Evolutionary conservation across 306 rosid species (phyloP).

Genomic region (Citrullus amarus): DNA sequence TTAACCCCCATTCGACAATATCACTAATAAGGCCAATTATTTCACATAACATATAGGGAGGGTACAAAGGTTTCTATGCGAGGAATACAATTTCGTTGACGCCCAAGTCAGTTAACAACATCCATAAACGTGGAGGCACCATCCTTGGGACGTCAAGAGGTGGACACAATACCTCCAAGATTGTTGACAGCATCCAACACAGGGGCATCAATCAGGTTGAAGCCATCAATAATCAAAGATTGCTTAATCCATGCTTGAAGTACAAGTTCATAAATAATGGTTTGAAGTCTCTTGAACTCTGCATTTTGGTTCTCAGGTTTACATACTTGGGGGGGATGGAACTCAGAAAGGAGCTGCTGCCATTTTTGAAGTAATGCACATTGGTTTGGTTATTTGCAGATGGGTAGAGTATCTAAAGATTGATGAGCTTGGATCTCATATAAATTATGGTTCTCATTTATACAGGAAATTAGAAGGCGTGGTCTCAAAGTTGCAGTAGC

Average conservation of each 20-base stretch:
- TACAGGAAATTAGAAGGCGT: conserved; percentile 42
- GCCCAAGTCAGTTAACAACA: conserved; percentile 37
- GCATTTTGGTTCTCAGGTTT: conserved; percentile 20
- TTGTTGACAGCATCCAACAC: conserved; percentile 48
- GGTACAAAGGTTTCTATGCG: conserved; percentile 43
- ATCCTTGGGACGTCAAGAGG: conserved; percentile 48
- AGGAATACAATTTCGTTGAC: conserved; percentile 34
- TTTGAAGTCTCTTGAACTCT: not conserved
- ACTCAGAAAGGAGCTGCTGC: conserved; percentile 41
- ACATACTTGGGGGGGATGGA: conserved; percentile 44
- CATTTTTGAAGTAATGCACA: conserved; percentile 29
- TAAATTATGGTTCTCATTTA: not conserved
- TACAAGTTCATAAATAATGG: not conserved
- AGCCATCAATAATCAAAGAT: not conserved
- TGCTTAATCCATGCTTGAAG: not conserved
- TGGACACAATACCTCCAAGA: conserved; percentile 35
- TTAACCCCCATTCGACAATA: not conserved
- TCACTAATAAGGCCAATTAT: not conserved
- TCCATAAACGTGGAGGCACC: conserved; percentile 58
- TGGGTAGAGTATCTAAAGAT: not conserved
- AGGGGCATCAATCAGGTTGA: conserved; percentile 45
- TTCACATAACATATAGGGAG: conserved; percentile 24
- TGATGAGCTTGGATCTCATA: not conserved
- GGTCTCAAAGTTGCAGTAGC: conserved; percentile 47
- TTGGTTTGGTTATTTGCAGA: not conserved